Conservation (phyloP, 352 stramenopile species). For the Bremia lactucae region DNA sequence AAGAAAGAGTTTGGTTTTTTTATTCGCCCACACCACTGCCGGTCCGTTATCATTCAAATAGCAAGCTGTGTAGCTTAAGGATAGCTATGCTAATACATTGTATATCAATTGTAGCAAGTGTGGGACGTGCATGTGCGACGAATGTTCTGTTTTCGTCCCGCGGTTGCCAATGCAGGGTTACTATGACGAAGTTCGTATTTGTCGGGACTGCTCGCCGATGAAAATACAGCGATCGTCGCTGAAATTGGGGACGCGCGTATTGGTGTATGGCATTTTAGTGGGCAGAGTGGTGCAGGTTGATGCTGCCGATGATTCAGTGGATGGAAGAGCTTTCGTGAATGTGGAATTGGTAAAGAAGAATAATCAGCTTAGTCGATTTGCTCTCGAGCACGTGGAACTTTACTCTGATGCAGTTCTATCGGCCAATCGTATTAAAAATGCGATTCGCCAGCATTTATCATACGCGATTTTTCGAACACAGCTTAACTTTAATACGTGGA, state of each 20-base stretch:
- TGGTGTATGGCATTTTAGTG: conserved; percentile 64
- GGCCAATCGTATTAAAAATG: conserved; percentile 75
- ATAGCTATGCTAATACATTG: conserved; percentile 3
- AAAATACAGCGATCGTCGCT: conserved; percentile 59
- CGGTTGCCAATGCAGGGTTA: conserved; percentile 74
- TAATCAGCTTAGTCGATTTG: conserved; percentile 33
- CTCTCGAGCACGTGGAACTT: conserved; percentile 61
- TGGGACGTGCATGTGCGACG: conserved; percentile 76
- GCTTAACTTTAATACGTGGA: conserved; percentile 83
- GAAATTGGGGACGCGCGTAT: conserved; percentile 55
- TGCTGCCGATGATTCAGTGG: conserved; percentile 44
- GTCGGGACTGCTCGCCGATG: conserved; percentile 62
- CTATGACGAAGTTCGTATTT: conserved; percentile 77
- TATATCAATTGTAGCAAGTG: conserved; percentile 44
- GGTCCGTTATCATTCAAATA: conserved; percentile 16
- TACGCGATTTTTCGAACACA: conserved; percentile 71
- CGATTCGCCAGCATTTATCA: conserved; percentile 56
- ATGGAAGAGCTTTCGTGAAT: conserved; percentile 46
- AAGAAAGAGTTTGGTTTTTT: conserved; percentile 65
- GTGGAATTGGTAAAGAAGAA: conserved; percentile 42
- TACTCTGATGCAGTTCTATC: conserved; percentile 73
- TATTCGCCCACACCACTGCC: conserved; percentile 69
- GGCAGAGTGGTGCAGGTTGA: conserved; percentile 54
- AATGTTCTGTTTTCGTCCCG: conserved; percentile 69
- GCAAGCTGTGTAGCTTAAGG: not conserved